Evolutionary conservation across 2,329 filamentous ascomycete genomes (phyloP), one percentile per base, ranked within the genome.

Genomic region (Neonectria punicea): DNA sequence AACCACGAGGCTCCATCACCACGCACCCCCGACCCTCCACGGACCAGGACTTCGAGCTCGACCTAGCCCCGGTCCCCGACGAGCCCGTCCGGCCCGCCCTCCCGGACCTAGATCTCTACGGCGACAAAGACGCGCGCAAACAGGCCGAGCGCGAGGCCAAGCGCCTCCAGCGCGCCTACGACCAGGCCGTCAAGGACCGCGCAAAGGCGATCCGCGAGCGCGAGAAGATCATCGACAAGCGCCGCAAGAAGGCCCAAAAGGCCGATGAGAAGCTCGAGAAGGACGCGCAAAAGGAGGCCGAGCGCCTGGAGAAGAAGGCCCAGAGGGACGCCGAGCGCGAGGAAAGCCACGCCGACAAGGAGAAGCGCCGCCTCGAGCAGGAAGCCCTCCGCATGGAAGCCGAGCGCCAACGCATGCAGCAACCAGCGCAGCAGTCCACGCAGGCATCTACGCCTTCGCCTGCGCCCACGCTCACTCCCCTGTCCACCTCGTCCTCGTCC

Each of bases 121-220:
- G 84, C 2, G 89, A 93, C 77, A 90, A 90, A 72, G 86, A 88
- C 7, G 82, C 87, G 30, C 87, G 88, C 9, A 93, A 92, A 71
- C 84, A 89, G 44, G 90, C 89, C 1, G 89, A 93, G 71, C 92
- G 90, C 62, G 90, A 93, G 71, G 84, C 89, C 60, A 87, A 87
- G 56, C 84, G 86, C 13, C 82, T 83, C 1, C 81, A 88, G 34
- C 92, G 92, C 74, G 83, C 83, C 9, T 91, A 93, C 74, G 86
- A 91, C 30, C 85, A 88, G 72, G 87, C 89, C 11, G 77, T 92
- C 65, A 93, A 92, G 77, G 85, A 89, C 64, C 88, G 88, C 39
- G 86, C 89, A 43, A 91, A 87, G 70, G 85, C 86, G 10, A 82
- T 93, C 53, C 86, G 85, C 53, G 88, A 91, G 62, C 85, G 89